Percentiles rank a stretch among this genome's conserved stretches.
Evolutionary conservation across 2,329 filamentous ascomycete species (phyloP).

Genomic region (Hymenotorrendiella dingleyae): DNA sequence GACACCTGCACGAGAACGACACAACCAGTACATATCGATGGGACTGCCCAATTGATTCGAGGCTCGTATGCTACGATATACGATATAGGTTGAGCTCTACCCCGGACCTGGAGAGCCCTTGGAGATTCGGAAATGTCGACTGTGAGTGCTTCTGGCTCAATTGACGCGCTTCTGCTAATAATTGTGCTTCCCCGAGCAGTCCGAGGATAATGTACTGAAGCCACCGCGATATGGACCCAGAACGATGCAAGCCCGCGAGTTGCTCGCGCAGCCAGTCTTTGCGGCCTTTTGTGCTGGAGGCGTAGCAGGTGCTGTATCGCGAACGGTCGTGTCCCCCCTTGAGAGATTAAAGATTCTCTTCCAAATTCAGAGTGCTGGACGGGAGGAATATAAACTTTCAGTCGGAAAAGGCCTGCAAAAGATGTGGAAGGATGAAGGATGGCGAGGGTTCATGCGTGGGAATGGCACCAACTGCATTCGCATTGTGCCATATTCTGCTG

Average conservation of each 20-base stretch:
- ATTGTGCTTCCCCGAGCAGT: constrained; percentile 10
- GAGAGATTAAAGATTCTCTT: constrained; percentile 97
- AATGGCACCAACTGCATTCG: constrained; percentile 98
- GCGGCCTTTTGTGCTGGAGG: constrained; percentile 94
- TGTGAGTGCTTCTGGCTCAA: constrained; percentile 18
- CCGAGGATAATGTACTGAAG: constrained; percentile 22
- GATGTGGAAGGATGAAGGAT: constrained; percentile 97
- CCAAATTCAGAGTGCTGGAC: constrained; percentile 85
- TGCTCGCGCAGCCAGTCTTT: constrained; percentile 73
- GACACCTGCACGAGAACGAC: not conserved
- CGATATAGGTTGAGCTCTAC: constrained; percentile 7
- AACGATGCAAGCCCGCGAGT: constrained; percentile 34
- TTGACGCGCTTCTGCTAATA: constrained; percentile 8
- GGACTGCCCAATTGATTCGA: constrained; percentile 10
- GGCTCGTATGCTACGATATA: constrained; percentile 15
- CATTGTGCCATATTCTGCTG: constrained; percentile 95
- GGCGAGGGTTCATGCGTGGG: constrained; percentile 94
- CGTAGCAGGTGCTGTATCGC: constrained; percentile 91
- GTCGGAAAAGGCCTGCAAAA: constrained; percentile 83
- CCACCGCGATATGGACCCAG: constrained; percentile 28
- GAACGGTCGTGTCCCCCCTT: constrained; percentile 92
- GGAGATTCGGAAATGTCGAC: constrained; percentile 25
- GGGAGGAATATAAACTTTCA: constrained; percentile 89
- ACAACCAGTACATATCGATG: constrained; percentile 12
- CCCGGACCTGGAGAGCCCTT: constrained; percentile 12